phyloP scores from a whole-genome alignment of 345 rosid genomes.

The Geranium brycei region DNA sequence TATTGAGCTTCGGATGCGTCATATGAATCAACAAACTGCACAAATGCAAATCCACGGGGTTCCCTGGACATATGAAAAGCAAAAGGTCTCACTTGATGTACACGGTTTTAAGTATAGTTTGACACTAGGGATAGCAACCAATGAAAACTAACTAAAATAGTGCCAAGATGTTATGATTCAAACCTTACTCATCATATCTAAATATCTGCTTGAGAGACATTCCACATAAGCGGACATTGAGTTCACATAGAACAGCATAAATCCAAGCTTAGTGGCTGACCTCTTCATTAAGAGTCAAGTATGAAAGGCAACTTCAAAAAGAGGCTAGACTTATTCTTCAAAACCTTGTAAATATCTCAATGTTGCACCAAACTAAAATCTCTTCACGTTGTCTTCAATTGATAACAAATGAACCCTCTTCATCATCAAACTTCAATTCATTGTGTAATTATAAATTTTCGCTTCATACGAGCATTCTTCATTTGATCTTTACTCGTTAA shows the following conservation, averaged over 20 bases:
- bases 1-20: slow-evolving; percentile 86
- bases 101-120: too few species aligned
- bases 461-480: slow-evolving; percentile 54
- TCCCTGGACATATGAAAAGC: slow-evolving; percentile 33
- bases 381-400: slow-evolving; percentile 2
- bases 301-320: slow-evolving; percentile 69
- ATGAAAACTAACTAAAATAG: too few species aligned
- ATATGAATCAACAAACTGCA: slow-evolving; percentile 82
- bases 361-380: slow-evolving; percentile 36
- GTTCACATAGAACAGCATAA: slow-evolving; percentile 15
- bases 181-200: slow-evolving; percentile 27
- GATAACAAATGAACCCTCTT: slow-evolving; percentile 29
- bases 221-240: slow-evolving; percentile 29
- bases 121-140: too few species aligned
- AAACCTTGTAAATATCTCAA: slow-evolving; percentile 51
- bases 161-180: not conserved
- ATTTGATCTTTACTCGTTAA: slow-evolving; percentile 40
- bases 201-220: slow-evolving; percentile 28
- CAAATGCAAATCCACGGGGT: slow-evolving; percentile 97
- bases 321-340: slow-evolving; percentile 62
- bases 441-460: slow-evolving; percentile 42
- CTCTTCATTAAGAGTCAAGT: slow-evolving; percentile 52
- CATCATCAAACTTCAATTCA: slow-evolving; percentile 60
- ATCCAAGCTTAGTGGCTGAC: slow-evolving; percentile 41
- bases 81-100: slow-evolving; percentile 5